Conservation (phyloP, 805 yeast genomes). For the Zygosaccharomyces kombuchaensis region DNA sequence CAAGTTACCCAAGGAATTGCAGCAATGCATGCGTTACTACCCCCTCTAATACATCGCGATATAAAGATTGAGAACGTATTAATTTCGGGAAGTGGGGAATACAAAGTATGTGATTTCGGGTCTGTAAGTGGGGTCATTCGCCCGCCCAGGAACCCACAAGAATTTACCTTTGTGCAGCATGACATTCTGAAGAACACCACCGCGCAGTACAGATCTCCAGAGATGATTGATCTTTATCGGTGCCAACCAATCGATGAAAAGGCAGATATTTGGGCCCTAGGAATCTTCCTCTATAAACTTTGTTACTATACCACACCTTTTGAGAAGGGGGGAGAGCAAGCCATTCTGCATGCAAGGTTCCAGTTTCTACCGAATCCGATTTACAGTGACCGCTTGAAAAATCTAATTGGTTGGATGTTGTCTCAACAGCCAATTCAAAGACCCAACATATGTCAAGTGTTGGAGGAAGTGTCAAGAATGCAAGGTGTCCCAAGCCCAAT, state of each 20-base stretch:
- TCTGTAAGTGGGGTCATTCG: constrained; percentile 64
- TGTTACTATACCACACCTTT: constrained; percentile 84
- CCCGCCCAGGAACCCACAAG: constrained; percentile 59
- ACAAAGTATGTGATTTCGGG: constrained; percentile 79
- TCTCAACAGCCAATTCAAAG: constrained; percentile 64
- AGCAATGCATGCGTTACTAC: constrained; percentile 67
- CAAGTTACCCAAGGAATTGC: constrained; percentile 72
- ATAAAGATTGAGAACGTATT: constrained; percentile 79
- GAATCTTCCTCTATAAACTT: constrained; percentile 69
- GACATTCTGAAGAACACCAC: constrained; percentile 78
- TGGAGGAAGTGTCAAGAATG: constrained; percentile 64
- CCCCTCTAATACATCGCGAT: constrained; percentile 74
- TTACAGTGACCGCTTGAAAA: constrained; percentile 59
- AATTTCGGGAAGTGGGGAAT: constrained; percentile 52
- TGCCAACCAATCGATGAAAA: constrained; percentile 75
- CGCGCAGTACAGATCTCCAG: constrained; percentile 82
- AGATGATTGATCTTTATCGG: constrained; percentile 69
- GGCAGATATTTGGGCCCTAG: constrained; percentile 83
- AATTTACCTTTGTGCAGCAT: constrained; percentile 53
- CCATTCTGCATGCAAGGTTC: constrained; percentile 54
- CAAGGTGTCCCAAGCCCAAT: constrained; percentile 46
- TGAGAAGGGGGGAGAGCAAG: constrained; percentile 59
- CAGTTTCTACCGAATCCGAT: constrained; percentile 52
- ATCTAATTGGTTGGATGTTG: constrained; percentile 56
- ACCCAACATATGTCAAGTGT: constrained; percentile 67